Base-by-base conservation (phyloP, 1,284 basidiomycete species). In the Leccinum griseonigrum region DNA sequence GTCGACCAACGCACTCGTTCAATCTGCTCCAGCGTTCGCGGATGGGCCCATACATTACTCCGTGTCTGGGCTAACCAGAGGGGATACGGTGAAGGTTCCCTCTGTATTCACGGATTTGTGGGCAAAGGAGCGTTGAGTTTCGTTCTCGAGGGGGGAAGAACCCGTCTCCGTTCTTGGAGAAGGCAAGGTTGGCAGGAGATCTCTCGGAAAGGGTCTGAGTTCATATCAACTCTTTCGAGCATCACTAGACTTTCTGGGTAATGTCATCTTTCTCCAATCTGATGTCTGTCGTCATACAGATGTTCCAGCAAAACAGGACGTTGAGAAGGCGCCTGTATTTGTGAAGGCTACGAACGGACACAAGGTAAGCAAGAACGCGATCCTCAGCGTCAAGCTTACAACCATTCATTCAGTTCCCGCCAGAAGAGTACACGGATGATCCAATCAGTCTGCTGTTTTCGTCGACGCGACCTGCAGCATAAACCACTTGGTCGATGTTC, bases 51-150 rank as follows among this genome's bases (percentile, higher is more conserved):
- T 18, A 81, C 90, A 1, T 79, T 98, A 10, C 84, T 98, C 59
- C 85, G 94, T 22, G 85, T 97, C 18, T 98, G 96, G 97, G 92
- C 93, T 1, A 89, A 90, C 59, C 92, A 96, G 71, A 84, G 95
- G 22, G 94, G 94, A 0, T 93, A 93, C 66, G 82, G 85, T 2
- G 79, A 79, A 56, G 83, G 85, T 4, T 67, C 75, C 48, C 71
- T 84, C 61, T 89, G 87, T 65, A 79, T 91, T 1, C 79, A 81
- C 43, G 92, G 90, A 0, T 88, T 88, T 66, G 88, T 85, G 69
- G 84, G 79, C 55, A 82, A 79, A 50, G 90, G 90, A 0, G 77
- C 81, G 50, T 92, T 97, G n/a, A 86, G 85, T 26, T 78, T 90
- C 65, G 74, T 96, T 31, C 79, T 95, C 14, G 74, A 80, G 29